Percentiles rank a stretch among this genome's conserved stretches.
phyloP scores from a whole-genome alignment of 176 grass and related monocot species.

The Hordeum marinum region DNA sequence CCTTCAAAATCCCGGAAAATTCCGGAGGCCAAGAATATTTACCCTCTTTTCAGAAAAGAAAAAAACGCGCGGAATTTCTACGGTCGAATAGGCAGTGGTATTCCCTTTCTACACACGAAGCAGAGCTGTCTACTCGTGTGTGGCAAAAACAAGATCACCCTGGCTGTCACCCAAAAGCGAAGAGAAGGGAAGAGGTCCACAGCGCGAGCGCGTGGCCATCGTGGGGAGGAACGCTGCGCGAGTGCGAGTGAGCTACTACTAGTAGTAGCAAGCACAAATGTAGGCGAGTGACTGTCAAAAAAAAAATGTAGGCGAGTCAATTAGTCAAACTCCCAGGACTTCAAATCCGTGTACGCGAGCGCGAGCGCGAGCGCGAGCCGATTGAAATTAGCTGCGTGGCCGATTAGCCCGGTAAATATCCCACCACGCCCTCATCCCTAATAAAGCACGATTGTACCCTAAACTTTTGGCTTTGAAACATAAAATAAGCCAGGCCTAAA shows the following conservation, averaged over 20 bases:
- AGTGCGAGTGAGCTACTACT: background rate
- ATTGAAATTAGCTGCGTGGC: background rate
- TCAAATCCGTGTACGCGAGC: background rate
- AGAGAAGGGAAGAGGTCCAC: background rate
- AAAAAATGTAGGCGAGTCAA: background rate
- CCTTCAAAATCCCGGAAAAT: background rate
- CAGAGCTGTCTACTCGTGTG: background rate
- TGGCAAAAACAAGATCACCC: background rate
- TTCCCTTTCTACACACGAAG: background rate
- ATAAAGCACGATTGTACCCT: constrained; percentile 20
- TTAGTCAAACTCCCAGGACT: background rate
- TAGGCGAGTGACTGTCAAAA: no score
- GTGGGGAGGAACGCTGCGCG: background rate
- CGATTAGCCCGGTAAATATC: constrained; percentile 10
- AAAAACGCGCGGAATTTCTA: background rate
- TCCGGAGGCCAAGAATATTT: background rate
- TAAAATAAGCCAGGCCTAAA: constrained; percentile 35
- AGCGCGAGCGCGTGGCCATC: constrained; percentile 6
- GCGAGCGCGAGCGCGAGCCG: background rate
- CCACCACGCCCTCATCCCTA: background rate
- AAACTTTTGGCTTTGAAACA: constrained; percentile 68
- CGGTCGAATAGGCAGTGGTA: background rate
- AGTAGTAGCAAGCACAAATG: background rate
- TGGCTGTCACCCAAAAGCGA: background rate
- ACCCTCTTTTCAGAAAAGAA: no score